A percentile compares a stretch with the other conserved stretches of the same genome.
Conservation (phyloP, 805 yeast genomes). For the Teunomyces barrocoloradensis region DNA sequence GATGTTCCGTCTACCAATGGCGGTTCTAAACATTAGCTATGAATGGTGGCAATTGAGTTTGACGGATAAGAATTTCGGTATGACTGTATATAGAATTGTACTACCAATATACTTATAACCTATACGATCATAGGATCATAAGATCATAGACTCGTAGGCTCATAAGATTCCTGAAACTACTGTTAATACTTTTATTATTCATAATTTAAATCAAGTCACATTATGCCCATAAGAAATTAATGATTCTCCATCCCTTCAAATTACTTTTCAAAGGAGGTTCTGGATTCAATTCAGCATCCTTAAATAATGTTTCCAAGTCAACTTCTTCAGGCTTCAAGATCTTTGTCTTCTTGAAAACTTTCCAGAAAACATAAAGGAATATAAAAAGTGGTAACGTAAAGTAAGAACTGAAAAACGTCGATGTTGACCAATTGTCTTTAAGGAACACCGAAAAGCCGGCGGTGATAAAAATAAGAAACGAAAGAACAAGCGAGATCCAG, state of each 20-base stretch:
- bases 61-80: neutral
- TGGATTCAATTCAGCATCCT: constrained; percentile 24
- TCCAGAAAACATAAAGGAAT: constrained; percentile 31
- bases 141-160: no score
- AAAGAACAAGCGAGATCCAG: constrained; percentile 24
- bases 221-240: constrained; percentile 19
- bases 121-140: no score
- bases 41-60: neutral
- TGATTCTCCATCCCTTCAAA: constrained; percentile 18
- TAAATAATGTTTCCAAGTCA: constrained; percentile 25
- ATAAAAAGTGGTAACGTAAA: constrained; percentile 23
- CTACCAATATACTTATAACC: no score
- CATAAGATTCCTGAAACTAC: no score
- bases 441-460: constrained; percentile 37
- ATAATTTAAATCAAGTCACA: neutral
- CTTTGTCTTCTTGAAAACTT: constrained; percentile 28
- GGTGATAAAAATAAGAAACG: constrained; percentile 24
- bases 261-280: constrained; percentile 22
- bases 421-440: constrained; percentile 16
- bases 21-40: neutral
- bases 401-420: constrained; percentile 20
- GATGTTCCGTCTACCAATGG: neutral
- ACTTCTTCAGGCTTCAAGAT: constrained; percentile 12
- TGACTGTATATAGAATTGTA: neutral
- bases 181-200: no score